These are phyloP conservation scores for Naegleria gruberi DNA, from an alignment of 208 protist genomes.

Conservation along the genomic window DNA sequence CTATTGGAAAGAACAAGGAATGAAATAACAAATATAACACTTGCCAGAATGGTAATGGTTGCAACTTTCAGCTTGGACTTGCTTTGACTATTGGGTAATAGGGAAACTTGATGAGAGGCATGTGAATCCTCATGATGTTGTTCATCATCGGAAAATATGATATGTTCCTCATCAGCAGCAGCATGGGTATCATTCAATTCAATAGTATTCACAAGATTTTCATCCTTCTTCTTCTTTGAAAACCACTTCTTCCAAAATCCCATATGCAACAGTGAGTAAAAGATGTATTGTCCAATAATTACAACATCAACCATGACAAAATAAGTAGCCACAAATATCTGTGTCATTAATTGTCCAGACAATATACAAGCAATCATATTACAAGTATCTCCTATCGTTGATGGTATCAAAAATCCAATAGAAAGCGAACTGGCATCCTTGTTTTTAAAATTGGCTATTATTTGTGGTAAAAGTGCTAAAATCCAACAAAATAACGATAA, in stretches of 20 bases:
- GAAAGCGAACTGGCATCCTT: not conserved
- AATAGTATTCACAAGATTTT: not conserved
- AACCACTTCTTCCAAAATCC: not conserved
- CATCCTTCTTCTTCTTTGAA: not conserved
- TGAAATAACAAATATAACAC: no score
- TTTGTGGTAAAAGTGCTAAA: not conserved
- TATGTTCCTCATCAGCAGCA: not conserved
- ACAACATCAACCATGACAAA: not conserved
- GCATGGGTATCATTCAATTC: not conserved
- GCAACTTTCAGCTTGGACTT: no score
- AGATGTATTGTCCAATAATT: not conserved
- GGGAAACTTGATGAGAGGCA: not conserved
- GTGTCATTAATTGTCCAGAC: not conserved
- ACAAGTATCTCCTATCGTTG: not conserved
- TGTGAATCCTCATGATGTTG: not conserved
- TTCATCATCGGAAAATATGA: not conserved
- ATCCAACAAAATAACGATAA: not conserved
- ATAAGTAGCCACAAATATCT: not conserved
- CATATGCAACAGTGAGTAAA: not conserved
- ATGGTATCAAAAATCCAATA: not conserved
- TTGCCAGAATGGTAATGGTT: not conserved
- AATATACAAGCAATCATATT: not conserved
- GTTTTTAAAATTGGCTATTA: not conserved
- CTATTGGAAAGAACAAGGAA: not conserved
- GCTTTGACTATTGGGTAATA: not conserved